These are phyloP conservation scores for Magnaporthiopsis rhizophila DNA, from an alignment of 2,329 filamentous ascomycete genomes.

Conservation along the genomic window DNA sequence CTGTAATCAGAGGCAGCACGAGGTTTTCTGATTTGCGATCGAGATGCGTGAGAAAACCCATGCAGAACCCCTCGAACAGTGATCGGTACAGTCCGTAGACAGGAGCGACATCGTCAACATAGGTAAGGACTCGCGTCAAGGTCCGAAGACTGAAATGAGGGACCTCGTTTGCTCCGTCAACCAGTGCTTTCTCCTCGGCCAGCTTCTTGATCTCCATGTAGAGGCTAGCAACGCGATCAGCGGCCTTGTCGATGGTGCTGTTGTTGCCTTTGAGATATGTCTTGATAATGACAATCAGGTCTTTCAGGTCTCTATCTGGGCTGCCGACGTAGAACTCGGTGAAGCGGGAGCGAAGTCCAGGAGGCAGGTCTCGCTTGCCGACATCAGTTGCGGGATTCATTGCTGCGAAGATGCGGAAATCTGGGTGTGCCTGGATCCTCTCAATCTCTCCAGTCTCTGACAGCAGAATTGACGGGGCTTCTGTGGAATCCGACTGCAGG, in stretches of 20 bases:
- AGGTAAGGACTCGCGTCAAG: slow-evolving; percentile 80
- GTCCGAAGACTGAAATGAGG: slow-evolving; percentile 96
- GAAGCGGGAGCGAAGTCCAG: slow-evolving; percentile 83
- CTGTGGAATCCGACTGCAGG: slow-evolving; percentile 62
- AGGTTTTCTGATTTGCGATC: slow-evolving; percentile 73
- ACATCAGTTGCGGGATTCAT: slow-evolving; percentile 99
- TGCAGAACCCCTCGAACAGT: slow-evolving; percentile 90
- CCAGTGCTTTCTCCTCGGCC: slow-evolving; percentile 73
- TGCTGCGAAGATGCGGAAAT: slow-evolving; percentile 93
- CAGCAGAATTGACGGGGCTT: slow-evolving; percentile 73
- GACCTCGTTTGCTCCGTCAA: slow-evolving; percentile 91
- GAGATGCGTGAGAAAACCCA: slow-evolving; percentile 92
- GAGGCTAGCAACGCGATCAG: slow-evolving; percentile 73
- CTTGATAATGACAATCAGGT: slow-evolving; percentile 79
- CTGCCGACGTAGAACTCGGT: slow-evolving; percentile 93
- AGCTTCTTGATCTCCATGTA: slow-evolving; percentile 83
- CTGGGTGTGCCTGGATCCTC: slow-evolving; percentile 77
- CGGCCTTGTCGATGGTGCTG: slow-evolving; percentile 61
- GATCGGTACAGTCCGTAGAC: slow-evolving; percentile 79
- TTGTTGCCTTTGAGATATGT: slow-evolving; percentile 72
- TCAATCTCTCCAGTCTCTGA: slow-evolving; percentile 93
- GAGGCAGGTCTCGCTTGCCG: slow-evolving; percentile 87
- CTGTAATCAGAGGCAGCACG: slow-evolving; percentile 70
- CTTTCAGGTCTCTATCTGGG: slow-evolving; percentile 78
- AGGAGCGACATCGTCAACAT: slow-evolving; percentile 76